Percentiles rank a stretch among this genome's conserved stretches.
Conservation (phyloP, 2,329 filamentous ascomycete genomes). For the Penicillium sp. region DNA sequence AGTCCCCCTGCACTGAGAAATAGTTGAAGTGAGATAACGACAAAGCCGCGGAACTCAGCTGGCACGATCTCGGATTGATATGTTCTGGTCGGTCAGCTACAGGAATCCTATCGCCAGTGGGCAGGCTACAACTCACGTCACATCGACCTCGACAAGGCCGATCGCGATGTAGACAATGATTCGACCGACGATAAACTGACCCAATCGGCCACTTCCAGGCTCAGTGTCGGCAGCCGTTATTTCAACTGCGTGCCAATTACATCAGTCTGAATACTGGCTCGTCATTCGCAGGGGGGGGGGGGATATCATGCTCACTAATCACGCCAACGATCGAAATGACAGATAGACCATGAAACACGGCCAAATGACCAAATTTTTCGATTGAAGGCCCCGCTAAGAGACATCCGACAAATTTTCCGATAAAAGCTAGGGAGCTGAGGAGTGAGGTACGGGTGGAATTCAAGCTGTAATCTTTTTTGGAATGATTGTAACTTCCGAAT, state of each 20-base stretch:
- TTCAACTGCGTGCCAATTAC: slow-evolving; percentile 14
- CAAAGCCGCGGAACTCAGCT: slow-evolving; percentile 16
- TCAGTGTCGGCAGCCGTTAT: slow-evolving; percentile 19
- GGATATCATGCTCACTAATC: slow-evolving; percentile 14
- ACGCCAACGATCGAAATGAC: slow-evolving; percentile 19
- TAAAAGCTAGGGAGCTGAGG: slow-evolving; percentile 20
- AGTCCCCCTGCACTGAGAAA: slow-evolving; percentile 18
- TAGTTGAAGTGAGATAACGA: slow-evolving; percentile 22
- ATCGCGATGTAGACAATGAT: slow-evolving; percentile 27
- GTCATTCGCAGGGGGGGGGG: no score
- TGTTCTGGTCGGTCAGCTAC: slow-evolving; percentile 9
- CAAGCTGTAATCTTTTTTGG: slow-evolving; percentile 14
- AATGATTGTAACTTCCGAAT: not conserved
- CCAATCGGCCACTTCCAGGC: slow-evolving; percentile 15
- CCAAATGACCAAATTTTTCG: slow-evolving; percentile 20
- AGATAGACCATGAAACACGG: slow-evolving; percentile 15
- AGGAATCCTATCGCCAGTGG: no score
- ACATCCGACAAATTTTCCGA: slow-evolving; percentile 26
- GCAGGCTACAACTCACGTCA: slow-evolving; percentile 19
- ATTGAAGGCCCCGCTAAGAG: slow-evolving; percentile 20
- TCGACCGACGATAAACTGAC: slow-evolving; percentile 23
- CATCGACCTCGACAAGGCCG: slow-evolving; percentile 24
- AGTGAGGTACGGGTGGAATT: slow-evolving; percentile 12
- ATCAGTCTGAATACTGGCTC: not conserved
- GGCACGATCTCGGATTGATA: slow-evolving; percentile 25